Evolutionary conservation across 2,329 filamentous ascomycete species (phyloP), one percentile per base, ranked within the genome.

Genomic region (Alternaria sp.): DNA sequence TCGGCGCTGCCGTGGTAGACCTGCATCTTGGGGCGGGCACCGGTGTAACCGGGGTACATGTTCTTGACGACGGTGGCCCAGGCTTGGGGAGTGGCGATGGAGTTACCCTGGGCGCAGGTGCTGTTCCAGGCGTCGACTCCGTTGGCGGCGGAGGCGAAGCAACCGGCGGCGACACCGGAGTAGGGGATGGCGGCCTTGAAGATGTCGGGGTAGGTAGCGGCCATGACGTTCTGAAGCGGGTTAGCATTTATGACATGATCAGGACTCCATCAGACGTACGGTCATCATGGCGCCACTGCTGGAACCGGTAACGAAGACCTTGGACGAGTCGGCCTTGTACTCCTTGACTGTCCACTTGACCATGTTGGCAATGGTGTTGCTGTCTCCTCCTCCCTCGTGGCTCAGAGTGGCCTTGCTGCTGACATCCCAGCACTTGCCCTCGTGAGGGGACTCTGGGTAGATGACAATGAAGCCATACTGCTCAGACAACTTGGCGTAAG

Each of bases 401-500:
- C 81, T 86, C 9, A 89, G 81, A 0, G 86, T 82, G 25, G 81
- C 81, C 50, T 82, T 81, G 17, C 84, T 87, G 25, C 85, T 85
- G 9, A 89, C 85, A 62, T 89, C 87, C 86, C 87, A 89, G 79
- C 87, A 89, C 55, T 80, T 79, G 7, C 81, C 85, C n/a, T 75
- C 75, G 67, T 85, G 83, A 0, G 85, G 85, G 3, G 83, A 84
- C 67, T 83, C 81, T 1, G 86, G 86, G 75, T 87, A 89, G 71
- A 89, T 86, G 63, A 88, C 84, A 46, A 90, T 87, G 74, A 86
- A 89, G 49, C 86, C 87, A 64, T 88, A 82, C 62, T 82, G 76
- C 68, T 85, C 84, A 11, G 88, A 85, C 9, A 87, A 79, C 2
- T 80, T 79, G 19, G 85, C 84, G 74, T 86, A 90, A 12, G 85